Conservation (phyloP, 305 asterid species). For the Solanum hybrid region DNA sequence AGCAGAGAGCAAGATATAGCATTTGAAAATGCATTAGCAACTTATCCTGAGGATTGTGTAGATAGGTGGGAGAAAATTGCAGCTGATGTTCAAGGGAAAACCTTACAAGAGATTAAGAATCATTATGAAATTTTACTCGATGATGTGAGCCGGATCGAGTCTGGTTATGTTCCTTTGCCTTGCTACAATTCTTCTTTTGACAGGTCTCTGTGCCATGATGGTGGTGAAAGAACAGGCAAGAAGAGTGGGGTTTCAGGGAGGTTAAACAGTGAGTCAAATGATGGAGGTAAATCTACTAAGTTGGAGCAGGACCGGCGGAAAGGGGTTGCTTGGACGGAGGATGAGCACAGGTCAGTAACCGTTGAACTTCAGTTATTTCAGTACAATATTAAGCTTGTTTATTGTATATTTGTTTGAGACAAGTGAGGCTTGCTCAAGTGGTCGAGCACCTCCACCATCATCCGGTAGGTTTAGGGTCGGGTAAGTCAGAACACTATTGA, state of each 20-base stretch:
- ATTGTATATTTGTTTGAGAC: neutral
- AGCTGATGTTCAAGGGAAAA: slow-evolving; percentile 64
- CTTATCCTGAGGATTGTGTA: slow-evolving; percentile 43
- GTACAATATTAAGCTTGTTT: neutral
- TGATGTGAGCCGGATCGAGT: slow-evolving; percentile 64
- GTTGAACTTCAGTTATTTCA: slow-evolving; percentile 4
- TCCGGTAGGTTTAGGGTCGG: neutral
- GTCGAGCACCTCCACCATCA: neutral
- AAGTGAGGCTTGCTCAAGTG: neutral
- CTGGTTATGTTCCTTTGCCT: slow-evolving; percentile 64
- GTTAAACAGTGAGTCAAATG: slow-evolving; percentile 34
- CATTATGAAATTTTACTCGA: slow-evolving; percentile 74
- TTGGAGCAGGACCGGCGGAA: slow-evolving; percentile 89
- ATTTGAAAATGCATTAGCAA: slow-evolving; percentile 69
- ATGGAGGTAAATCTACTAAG: slow-evolving; percentile 43
- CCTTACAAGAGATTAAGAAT: slow-evolving; percentile 52
- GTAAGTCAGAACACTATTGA: neutral
- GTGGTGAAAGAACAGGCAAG: slow-evolving; percentile 46
- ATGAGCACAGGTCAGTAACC: slow-evolving; percentile 67
- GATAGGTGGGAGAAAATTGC: slow-evolving; percentile 89
- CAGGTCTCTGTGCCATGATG: slow-evolving; percentile 38
- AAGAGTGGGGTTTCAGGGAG: slow-evolving; percentile 38
- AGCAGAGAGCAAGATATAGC: slow-evolving; percentile 75
- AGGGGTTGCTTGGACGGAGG: slow-evolving; percentile 98
- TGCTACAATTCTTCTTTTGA: slow-evolving; percentile 47